A percentile compares a stretch with the other conserved stretches of the same genome.
These are phyloP conservation scores for Zygosaccharomyces pseudorouxii DNA, from an alignment of 805 yeast species.

Conservation along the genomic window DNA sequence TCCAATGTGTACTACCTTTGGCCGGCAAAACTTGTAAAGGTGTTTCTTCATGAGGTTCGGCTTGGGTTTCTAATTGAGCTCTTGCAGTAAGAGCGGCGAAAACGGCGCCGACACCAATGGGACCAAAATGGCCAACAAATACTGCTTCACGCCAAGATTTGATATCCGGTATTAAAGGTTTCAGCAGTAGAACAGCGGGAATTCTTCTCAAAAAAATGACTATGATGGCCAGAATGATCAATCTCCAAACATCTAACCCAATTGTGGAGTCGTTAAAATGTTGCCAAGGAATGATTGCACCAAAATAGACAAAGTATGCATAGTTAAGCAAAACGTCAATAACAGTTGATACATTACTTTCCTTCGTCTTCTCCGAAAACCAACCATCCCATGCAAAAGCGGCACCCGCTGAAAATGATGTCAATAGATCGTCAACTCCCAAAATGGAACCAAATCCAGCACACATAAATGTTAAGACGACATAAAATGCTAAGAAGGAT, in stretches of 20 bases:
- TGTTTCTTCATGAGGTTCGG: conserved; percentile 45
- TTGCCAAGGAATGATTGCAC: conserved; percentile 87
- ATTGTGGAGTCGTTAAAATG: conserved; percentile 57
- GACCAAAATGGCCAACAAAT: conserved; percentile 94
- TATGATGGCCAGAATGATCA: conserved; percentile 68
- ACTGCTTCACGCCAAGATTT: conserved; percentile 91
- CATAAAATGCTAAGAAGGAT: conserved; percentile 79
- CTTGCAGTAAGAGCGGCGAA: conserved; percentile 80
- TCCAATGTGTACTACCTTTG: conserved; percentile 48
- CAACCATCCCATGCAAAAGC: conserved; percentile 94
- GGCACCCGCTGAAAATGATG: conserved; percentile 88
- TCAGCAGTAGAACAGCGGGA: conserved; percentile 72
- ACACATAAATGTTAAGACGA: conserved; percentile 74
- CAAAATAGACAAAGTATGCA: conserved; percentile 84
- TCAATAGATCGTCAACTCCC: conserved; percentile 85
- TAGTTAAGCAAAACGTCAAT: conserved; percentile 78
- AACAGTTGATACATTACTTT: conserved; percentile 83
- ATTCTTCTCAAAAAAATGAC: conserved; percentile 72
- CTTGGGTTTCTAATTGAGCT: conserved; percentile 54
- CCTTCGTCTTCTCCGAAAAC: conserved; percentile 78
- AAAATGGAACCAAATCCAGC: conserved; percentile 86
- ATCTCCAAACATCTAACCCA: conserved; percentile 75
- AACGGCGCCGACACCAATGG: conserved; percentile 92
- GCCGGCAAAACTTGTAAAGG: conserved; percentile 51
- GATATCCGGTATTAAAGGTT: conserved; percentile 80